phyloP scores from a whole-genome alignment of 1,284 basidiomycete species.

The Papiliotrema flavescens region DNA sequence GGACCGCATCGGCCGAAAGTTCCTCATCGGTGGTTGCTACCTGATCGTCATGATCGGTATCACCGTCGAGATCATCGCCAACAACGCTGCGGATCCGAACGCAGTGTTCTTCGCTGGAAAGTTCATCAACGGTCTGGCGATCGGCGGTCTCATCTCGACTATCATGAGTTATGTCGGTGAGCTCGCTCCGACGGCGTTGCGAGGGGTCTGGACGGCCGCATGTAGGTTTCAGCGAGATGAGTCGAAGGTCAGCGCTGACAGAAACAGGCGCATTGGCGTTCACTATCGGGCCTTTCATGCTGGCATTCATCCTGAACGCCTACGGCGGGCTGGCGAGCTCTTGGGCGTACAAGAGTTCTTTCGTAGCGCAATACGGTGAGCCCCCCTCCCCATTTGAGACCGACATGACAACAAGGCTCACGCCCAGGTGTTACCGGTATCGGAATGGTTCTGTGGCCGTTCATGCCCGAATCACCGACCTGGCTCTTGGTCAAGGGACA shows the following conservation, averaged over 20 bases:
- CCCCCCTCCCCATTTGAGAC: background rate
- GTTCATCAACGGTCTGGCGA: conserved; percentile 9
- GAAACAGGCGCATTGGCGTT: background rate
- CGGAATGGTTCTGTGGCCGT: background rate
- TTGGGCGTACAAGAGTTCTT: conserved; percentile 3
- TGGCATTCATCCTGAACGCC: conserved; percentile 2
- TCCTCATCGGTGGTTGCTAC: background rate
- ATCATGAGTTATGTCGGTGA: conserved; percentile 6
- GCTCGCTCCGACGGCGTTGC: conserved; percentile 4
- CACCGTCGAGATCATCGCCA: conserved; percentile 8
- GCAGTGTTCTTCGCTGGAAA: conserved; percentile 13
- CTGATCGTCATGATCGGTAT: conserved; percentile 8
- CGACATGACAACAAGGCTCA: background rate
- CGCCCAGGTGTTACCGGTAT: background rate
- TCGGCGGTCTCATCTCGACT: conserved; percentile 4
- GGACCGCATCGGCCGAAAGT: conserved; percentile 7
- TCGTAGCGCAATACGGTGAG: conserved; percentile 3
- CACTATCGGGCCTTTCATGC: background rate
- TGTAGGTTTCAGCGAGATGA: background rate
- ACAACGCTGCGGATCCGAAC: conserved; percentile 4
- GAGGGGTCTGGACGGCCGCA: conserved; percentile 1
- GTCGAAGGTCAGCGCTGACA: background rate
- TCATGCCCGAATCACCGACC: conserved; percentile 5
- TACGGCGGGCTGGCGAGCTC: background rate
- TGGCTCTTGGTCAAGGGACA: background rate